Evolutionary conservation across 352 stramenopile genomes (phyloP), one percentile per base, ranked within the genome.

Genomic region (Aphanomyces cochlioides): DNA sequence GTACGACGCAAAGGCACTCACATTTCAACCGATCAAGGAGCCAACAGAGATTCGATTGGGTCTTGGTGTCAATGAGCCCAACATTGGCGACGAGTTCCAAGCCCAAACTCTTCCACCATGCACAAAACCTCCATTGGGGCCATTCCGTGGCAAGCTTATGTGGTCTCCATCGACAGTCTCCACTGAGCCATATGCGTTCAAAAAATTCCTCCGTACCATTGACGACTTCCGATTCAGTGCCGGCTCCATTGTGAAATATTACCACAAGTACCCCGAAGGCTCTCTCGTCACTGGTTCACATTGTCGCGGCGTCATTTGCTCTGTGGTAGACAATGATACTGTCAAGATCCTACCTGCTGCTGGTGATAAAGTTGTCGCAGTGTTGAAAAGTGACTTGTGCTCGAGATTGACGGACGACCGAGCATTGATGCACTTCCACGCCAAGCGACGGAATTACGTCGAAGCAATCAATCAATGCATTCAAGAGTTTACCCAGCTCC

Each of bases 201-300:
- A 83, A 15, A 73, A 85, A 60, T 94, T 89, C 77, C 78, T 79
- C 40, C 59, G 77, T 7, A 60, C 90, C 28, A 58, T 92, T 0
- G 81, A 89, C 45, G 72, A 73, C 6, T 72, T 94, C 10, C 84
- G 78, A 21, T 92, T 85, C 53, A 78, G 79, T 7, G 72, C 87
- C 12, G 84, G 87, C 15, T 90, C 92, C 53, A 78, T 94, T 19
- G 78, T 94, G 56, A 90, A 87, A 58, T 74, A 77, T 1, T 92
- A 84, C 13, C 73, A 76, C 1, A 60, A 71, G 7, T 61, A 10
- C 54, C 19, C 17, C 8, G 21, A 69, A 77, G 45, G 36, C 57
- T 6, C 78, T 68, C 40, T 75, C 73, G 47, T 61, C 5, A 17
- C 12, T 28, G 47, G 54, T 47, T 83, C 84, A 36, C 82, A 91